Conservation (phyloP, 345 rosid genomes). For the Eucalyptus regnans region DNA sequence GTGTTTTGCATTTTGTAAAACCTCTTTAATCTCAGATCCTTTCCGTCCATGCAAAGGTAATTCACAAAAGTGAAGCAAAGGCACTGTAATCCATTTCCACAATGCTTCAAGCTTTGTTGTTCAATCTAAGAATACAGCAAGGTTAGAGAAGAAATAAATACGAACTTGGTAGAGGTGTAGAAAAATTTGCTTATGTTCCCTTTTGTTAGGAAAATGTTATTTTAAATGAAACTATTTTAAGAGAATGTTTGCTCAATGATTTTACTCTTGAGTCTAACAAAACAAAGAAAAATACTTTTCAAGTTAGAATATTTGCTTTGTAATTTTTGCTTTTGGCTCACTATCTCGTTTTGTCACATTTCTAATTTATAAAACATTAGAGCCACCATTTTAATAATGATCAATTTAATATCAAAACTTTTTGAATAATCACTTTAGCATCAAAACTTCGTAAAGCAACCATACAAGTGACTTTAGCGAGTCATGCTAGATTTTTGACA, state of each 20-base stretch:
- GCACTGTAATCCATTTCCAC: neutral
- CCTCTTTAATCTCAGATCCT: no score
- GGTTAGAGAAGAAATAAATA: neutral
- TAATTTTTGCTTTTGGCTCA: neutral
- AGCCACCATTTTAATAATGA: neutral
- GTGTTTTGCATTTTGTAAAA: neutral
- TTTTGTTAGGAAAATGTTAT: neutral
- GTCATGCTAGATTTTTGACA: neutral
- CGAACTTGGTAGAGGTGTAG: neutral
- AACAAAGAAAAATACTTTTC: neutral
- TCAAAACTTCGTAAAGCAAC: neutral
- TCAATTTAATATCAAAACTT: neutral
- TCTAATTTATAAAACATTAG: rapidly evolving
- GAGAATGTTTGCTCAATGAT: neutral
- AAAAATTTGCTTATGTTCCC: neutral
- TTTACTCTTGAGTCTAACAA: neutral
- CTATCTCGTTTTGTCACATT: neutral
- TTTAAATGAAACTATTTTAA: neutral
- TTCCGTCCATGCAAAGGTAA: neutral
- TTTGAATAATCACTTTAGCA: neutral
- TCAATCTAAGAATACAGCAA: neutral
- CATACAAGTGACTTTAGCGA: neutral
- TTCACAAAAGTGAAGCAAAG: neutral
- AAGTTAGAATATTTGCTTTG: neutral
- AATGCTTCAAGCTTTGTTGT: neutral